Percentiles rank a stretch among this genome's conserved stretches.
Conservation (phyloP, 495 filamentous ascomycete species). For the Amphirosellinia nigrospora region DNA sequence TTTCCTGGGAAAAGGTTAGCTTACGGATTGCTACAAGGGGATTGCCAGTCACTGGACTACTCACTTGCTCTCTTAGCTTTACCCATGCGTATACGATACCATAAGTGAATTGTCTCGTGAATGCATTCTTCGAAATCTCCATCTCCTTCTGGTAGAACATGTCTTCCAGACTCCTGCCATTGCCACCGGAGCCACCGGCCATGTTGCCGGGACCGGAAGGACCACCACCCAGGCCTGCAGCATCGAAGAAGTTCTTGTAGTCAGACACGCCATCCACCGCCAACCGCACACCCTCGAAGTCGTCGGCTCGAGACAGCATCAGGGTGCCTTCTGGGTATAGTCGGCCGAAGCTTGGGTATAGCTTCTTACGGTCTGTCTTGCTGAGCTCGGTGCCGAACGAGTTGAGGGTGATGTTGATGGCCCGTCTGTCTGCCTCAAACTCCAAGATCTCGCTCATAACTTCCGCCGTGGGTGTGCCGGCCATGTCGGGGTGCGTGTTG, state of each 20-base stretch:
- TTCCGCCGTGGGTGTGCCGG: constrained; percentile 86
- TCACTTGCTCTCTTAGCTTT: constrained; percentile 94
- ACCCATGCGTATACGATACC: constrained; percentile 98
- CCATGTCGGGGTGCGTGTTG: constrained; percentile 81
- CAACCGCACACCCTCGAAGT: constrained; percentile 88
- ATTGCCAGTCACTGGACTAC: constrained; percentile 31
- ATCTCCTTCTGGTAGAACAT: constrained; percentile 99
- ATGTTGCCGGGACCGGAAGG: constrained; percentile 78
- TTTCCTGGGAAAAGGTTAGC: constrained; percentile 69
- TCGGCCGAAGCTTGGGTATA: constrained; percentile 90
- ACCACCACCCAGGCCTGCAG: constrained; percentile 82
- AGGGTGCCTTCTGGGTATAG: constrained; percentile 93
- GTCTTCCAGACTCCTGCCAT: constrained; percentile 92
- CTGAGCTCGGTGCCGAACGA: constrained; percentile 97
- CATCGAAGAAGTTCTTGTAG: constrained; percentile 94
- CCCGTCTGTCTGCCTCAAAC: constrained; percentile 94
- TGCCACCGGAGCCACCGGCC: constrained; percentile 73
- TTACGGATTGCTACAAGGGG: constrained; percentile 5
- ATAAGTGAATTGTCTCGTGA: constrained; percentile 95
- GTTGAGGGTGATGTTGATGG: constrained; percentile 99
- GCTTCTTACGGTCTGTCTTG: constrained; percentile 91
- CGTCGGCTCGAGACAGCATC: constrained; percentile 94
- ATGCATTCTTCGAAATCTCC: constrained; percentile 93
- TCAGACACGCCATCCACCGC: constrained; percentile 91
- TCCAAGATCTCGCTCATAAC: constrained; percentile 94